Evolutionary conservation across 768 basidiomycete species (phyloP), one percentile per base, ranked within the genome.

Genomic region (Tubosaeta sp.): DNA sequence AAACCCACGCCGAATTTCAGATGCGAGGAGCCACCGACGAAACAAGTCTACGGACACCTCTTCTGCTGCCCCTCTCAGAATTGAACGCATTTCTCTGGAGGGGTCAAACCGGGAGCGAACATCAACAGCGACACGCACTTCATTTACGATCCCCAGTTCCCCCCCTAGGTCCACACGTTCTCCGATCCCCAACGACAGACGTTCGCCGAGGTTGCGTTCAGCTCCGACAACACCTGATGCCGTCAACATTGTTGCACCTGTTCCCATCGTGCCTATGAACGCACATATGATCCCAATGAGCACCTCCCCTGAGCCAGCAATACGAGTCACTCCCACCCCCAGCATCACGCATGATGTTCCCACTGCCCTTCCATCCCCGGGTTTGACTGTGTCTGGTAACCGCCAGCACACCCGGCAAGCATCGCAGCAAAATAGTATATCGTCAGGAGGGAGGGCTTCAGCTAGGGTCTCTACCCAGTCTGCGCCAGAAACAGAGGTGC

Each of bases 341-440:
- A 65, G 62, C 49, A 19, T 54, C 26, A 53, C 59, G 44, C 60
- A 61, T 26, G 67, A 66, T 31, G 54, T 69, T 7, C 60, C 72
- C 22, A 56, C 65, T 42, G 53, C 65, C 22, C 60, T 67, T 48
- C 67, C 70, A 11, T 65, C 70, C 7, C 65, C 70, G 14, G 59
- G 66, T 10, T 54, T 70, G 22, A 59, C 66, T 16, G 46, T 59
- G 19, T 54, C 54, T 7, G 63, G 61, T 44, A 43, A 60, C 34
- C 63, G 57, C 34, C 61, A 64, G 19, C 64, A 63, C 27, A 60
- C 65, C 29, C 59, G 49, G 39, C 64, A 62, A 3, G 59, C 68
- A 16, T 79, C 77, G 5, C 78, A 78, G 50, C 76, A 75, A 34
- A 72, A 69, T 38, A 79, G 76, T 44, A 51, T 72, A 19, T 65